Percentiles rank a stretch among this genome's conserved stretches.
Evolutionary conservation across 2,329 filamentous ascomycete species (phyloP).

Genomic region (Aspergillus intermedius): DNA sequence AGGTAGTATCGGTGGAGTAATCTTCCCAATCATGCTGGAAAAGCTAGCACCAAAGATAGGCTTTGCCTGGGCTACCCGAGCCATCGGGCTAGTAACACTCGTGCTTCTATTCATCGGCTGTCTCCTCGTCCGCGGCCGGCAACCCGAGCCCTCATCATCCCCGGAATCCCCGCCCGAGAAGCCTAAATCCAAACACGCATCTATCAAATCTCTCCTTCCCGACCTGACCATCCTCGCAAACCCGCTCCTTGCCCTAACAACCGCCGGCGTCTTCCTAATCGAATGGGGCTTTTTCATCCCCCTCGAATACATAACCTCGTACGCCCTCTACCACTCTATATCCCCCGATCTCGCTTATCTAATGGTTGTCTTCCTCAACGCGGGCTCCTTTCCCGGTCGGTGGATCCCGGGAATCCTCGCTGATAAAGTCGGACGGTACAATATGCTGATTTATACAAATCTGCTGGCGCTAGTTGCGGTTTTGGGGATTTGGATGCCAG

Average conservation of each 20-base stretch:
- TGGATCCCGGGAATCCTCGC: slow-evolving; percentile 16
- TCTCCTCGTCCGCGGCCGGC: slow-evolving; percentile 3
- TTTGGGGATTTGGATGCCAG: slow-evolving; percentile 24
- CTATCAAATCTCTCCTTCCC: slow-evolving; percentile 7
- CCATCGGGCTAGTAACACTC: slow-evolving; percentile 30
- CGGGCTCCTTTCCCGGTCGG: slow-evolving; percentile 17
- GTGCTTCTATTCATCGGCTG: slow-evolving; percentile 22
- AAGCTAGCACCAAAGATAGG: slow-evolving; percentile 21
- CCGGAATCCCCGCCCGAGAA: slow-evolving; percentile 2
- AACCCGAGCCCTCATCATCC: not conserved
- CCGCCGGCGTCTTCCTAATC: slow-evolving; percentile 14
- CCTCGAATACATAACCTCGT: slow-evolving; percentile 17
- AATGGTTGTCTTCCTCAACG: slow-evolving; percentile 19
- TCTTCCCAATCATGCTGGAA: slow-evolving; percentile 27
- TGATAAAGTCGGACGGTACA: slow-evolving; percentile 21
- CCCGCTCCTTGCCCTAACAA: slow-evolving; percentile 11
- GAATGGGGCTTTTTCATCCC: slow-evolving; percentile 21
- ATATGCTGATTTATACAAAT: slow-evolving; percentile 22
- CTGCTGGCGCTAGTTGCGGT: slow-evolving; percentile 19
- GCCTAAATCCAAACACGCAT: not conserved
- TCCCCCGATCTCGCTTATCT: slow-evolving; percentile 15
- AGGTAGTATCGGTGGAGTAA: slow-evolving; percentile 25
- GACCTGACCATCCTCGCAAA: slow-evolving; percentile 15
- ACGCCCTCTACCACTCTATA: slow-evolving; percentile 10
- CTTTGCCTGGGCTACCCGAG: slow-evolving; percentile 30